Base-by-base conservation (phyloP, 192 early-diverging fungal genomes). In the Entomortierella beljakovae region DNA sequence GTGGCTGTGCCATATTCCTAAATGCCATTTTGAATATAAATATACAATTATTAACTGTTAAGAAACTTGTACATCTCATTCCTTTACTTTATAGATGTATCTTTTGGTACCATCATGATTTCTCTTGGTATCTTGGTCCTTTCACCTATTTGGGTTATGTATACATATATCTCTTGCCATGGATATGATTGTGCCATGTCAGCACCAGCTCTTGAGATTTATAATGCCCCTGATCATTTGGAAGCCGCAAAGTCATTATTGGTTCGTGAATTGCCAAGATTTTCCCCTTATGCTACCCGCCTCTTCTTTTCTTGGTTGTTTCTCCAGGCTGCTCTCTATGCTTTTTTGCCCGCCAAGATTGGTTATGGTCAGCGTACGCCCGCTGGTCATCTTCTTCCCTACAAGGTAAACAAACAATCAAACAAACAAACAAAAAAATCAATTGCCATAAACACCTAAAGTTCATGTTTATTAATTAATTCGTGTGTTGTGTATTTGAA, bases 361-460 rank as follows among this genome's bases (percentile, higher is more conserved):
- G 93, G 93, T 18, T 91, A 90, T 67, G 92, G 92, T 33, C 93
- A 94, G 80, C 87, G 81, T 54, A 94, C 93, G 26, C 93, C 93
- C 18, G 93, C 91, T 15, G 92, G 92, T 25, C 80, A 89, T 71
- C 80, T 87, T 35, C 81, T 94, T 13, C 89, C 88, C 38, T 94
- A 94, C 81, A 86, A 92, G 67, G 92, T 92, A 87, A 42, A 61
- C 28, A 51, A 50, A n/a, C 4, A 50, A 68, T 6, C 8, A 26
- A 31, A 49, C 25, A 18, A 25, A 0, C 42, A 49, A 49, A 1
- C 9, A 35, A 15, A 2, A 33, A 18, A 26, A 63, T 13, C 60
- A 79, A 20, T 11, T 22, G 3, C 9, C 10, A 4, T 18, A 48
- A 34, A 1, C 6, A 23, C 11, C 32, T 35, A 43, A 10, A 16